These are phyloP conservation scores for Lycium barbarum DNA, from an alignment of 257 asterid genomes.

Conservation along the genomic window DNA sequence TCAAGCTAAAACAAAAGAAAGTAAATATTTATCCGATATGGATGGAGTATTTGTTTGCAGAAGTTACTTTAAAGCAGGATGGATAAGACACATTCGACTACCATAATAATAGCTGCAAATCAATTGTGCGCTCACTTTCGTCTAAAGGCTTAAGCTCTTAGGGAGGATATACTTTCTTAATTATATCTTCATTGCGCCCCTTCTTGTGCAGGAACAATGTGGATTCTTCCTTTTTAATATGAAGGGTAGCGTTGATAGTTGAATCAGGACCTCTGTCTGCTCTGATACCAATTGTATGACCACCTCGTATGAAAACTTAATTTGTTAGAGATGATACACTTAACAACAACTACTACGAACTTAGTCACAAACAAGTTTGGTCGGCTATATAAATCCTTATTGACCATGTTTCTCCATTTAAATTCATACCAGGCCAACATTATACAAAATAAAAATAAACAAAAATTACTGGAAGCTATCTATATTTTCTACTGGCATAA, in stretches of 20 bases:
- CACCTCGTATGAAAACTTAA: background rate
- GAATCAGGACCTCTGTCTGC: background rate
- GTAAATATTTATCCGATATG: background rate
- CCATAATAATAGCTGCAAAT: background rate
- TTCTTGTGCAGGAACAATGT: background rate
- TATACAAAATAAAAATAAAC: background rate
- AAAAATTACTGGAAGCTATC: background rate
- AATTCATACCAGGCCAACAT: background rate
- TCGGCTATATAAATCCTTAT: background rate
- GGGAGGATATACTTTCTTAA: background rate
- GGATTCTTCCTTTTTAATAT: background rate
- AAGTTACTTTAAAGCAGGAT: constrained; percentile 10
- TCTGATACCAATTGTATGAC: background rate
- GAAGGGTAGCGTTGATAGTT: background rate
- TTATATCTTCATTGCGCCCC: background rate
- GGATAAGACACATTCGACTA: background rate
- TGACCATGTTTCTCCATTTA: background rate
- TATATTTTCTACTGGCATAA: background rate
- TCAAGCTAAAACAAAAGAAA: constrained; percentile 18
- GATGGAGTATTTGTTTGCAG: background rate
- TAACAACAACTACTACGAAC: background rate
- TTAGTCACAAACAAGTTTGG: background rate
- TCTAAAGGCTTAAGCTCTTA: background rate
- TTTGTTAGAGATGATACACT: background rate
- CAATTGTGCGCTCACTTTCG: background rate